These are phyloP conservation scores for Penicillium capsulatum DNA, from an alignment of 2,329 filamentous ascomycete genomes.

Conservation along the genomic window DNA sequence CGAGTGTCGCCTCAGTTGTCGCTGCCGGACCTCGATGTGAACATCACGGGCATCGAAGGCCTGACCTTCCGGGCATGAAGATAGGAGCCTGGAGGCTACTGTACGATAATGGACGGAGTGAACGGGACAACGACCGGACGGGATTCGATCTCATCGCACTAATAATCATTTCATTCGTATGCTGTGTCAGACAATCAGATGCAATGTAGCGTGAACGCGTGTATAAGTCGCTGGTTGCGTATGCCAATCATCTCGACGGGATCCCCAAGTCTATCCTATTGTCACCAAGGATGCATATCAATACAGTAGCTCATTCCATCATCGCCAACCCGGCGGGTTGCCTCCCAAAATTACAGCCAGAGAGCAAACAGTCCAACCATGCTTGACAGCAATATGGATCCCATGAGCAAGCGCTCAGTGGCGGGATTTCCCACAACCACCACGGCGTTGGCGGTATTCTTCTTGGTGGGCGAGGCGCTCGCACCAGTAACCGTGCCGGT, in stretches of 20 bases:
- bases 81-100: not conserved
- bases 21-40: constrained; percentile 16
- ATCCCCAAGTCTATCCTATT: constrained; percentile 11
- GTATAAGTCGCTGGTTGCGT: not conserved
- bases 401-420: constrained; percentile 15
- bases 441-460: constrained; percentile 7
- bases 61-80: constrained; percentile 10
- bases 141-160: constrained; percentile 3
- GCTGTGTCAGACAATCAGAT: not conserved
- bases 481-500: constrained; percentile 10
- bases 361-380: constrained; percentile 21
- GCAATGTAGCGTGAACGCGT: not conserved
- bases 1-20: constrained; percentile 16
- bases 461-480: constrained; percentile 11
- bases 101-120: constrained; percentile 3
- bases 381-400: constrained; percentile 20
- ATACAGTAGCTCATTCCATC: constrained; percentile 11
- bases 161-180: constrained; percentile 12
- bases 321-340: not conserved
- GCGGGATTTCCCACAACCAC: constrained; percentile 10
- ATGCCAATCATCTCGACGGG: constrained; percentile 1
- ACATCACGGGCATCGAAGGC: constrained; percentile 15
- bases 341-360: constrained; percentile 16
- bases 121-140: constrained; percentile 3
- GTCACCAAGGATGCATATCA: constrained; percentile 16